Conservation (phyloP, 208 protist genomes). For the Tritrichomonas musculus region DNA sequence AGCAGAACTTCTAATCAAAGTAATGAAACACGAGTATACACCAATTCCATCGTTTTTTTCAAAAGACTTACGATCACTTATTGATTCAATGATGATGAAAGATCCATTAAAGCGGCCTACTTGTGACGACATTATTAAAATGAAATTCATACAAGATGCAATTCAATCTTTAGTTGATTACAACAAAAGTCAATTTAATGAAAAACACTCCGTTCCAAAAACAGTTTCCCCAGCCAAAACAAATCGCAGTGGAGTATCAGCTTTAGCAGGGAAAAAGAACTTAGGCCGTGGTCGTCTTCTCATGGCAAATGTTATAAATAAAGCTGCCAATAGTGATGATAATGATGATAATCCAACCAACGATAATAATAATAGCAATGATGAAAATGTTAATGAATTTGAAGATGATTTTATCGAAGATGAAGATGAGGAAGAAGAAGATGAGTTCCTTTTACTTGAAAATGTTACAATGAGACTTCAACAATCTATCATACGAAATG, state of each 20-base stretch:
- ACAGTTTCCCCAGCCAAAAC: no score
- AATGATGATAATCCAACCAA: no score
- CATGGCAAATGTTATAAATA: not conserved
- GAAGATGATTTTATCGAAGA: constrained; percentile 23
- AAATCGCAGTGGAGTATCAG: no score
- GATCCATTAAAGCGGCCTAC: not conserved
- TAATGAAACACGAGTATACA: not conserved
- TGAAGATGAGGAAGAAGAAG: not conserved
- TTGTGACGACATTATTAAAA: not conserved
- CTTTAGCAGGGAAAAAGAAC: not conserved
- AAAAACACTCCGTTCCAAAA: not conserved
- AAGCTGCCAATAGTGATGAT: no score
- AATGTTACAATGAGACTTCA: no score
- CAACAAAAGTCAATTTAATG: not conserved
- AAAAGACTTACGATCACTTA: not conserved
- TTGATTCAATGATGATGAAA: not conserved
- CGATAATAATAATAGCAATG: not conserved
- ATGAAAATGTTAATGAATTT: not conserved
- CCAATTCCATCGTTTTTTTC: not conserved
- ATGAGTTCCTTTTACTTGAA: no score
- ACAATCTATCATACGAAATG: no score
- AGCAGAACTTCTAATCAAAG: not conserved
- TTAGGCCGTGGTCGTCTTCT: not conserved
- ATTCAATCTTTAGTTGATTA: not conserved
- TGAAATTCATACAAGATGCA: not conserved